Base-by-base conservation (phyloP, 2,329 filamentous ascomycete species). In the Verticillium nonalfalfae region DNA sequence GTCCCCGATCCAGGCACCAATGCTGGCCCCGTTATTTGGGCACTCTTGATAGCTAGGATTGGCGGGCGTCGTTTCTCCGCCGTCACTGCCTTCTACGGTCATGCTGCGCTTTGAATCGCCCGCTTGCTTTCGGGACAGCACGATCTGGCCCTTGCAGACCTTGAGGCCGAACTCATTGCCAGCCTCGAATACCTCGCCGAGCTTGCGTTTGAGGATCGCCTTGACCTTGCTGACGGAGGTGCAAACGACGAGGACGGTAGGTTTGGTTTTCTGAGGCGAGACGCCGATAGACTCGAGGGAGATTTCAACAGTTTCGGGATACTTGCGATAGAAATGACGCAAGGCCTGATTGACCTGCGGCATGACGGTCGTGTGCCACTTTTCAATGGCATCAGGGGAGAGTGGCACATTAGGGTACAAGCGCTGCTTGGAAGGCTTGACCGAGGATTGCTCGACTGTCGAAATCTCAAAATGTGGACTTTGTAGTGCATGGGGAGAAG, bases 11-110 rank as follows among this genome's bases (percentile, higher is more conserved):
- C 91, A 97, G 0, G 93, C 93, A 7, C 94, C 94, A 62, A 98
- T 97, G 54, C 93, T 97, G 7, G 94, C 94, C 1, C 94, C 94
- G 67, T 93, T 97, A 0, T 85, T 76, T 1, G 94, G 94, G 26
- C 84, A 83, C 67, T 88, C 81, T 73, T 98, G 93, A 70, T 91
- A 94, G 62, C 86, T 87, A 1, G 87, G 86, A 69, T 96, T 97
- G 38, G 81, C 81, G 0, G 84, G 80, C 10, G 74, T 72, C 0
- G 74, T 59, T 1, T 67, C 67, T 4, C 79, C 78, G 10, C 70
- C 67, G 60, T 76, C 70, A 11, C 77, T 75, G 7, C 68, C 72
- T 0, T 70, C 66, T n/a, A 72, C 71, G 57, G 70, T 68, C 26
- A 75, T 73, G 40, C 39, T 40, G 5, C 57, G 57, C 18, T 52